Evolutionary conservation across 345 rosid species (phyloP).

Genomic region (Citrus sinensis): DNA sequence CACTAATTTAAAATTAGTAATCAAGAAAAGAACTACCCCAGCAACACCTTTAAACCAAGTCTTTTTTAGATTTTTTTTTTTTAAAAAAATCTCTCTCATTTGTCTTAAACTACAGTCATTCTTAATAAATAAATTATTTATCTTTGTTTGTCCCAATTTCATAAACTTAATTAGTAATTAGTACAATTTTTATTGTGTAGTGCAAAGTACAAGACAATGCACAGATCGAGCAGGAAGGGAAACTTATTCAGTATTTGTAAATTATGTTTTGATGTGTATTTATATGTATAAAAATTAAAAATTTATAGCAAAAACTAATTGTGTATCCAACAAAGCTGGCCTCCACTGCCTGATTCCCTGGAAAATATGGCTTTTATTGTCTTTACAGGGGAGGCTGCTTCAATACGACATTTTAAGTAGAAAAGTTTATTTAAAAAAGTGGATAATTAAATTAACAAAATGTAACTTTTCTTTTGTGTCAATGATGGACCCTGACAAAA

Average conservation of each 20-base stretch:
- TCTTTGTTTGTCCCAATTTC: not conserved
- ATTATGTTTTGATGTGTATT: not conserved
- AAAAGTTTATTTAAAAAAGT: not conserved
- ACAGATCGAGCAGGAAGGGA: slow-evolving; percentile 2
- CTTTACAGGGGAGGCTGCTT: slow-evolving; percentile 9
- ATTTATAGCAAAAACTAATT: not conserved
- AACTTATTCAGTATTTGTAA: slow-evolving; percentile 8
- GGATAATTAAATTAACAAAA: not conserved
- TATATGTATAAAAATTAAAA: not conserved
- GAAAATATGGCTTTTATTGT: slow-evolving; percentile 2
- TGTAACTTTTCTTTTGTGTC: not conserved
- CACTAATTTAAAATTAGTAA: not conserved
- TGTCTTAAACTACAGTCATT: slow-evolving; percentile 4
- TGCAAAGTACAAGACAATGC: slow-evolving; percentile 17
- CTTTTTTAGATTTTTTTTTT: not conserved
- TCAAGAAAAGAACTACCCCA: slow-evolving; percentile 1
- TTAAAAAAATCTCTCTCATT: not conserved
- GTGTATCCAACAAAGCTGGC: slow-evolving; percentile 8
- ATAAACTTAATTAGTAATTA: not conserved
- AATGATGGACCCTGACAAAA: not conserved
- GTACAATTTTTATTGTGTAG: not conserved
- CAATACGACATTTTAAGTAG: not conserved
- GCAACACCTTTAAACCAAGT: not conserved
- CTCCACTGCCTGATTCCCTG: slow-evolving; percentile 10
- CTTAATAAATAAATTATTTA: not conserved